Base-by-base conservation (phyloP, 176 grass and related monocot genomes). In the Phragmites australis region DNA sequence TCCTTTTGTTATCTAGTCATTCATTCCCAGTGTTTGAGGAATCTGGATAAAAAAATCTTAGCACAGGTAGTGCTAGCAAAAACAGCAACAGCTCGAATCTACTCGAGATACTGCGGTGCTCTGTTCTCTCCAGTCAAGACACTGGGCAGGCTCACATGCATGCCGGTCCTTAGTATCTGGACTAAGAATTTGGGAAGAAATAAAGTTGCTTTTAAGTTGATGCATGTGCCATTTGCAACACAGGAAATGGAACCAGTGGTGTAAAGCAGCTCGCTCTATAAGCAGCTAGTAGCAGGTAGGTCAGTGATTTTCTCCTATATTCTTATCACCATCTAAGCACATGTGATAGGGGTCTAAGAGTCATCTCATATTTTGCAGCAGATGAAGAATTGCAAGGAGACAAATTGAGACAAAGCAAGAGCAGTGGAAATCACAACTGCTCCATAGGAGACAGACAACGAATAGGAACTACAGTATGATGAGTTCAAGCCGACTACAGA, bases 101-200 rank as follows among this genome's bases (percentile, higher is more conserved):
- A 15, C 51, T 40, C 41, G 52, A 25, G 32, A 25, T 21, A 64
- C 15, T 25, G 21, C 71, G 53, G 45, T 37, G 34, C n/a, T n/a
- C n/a, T n/a, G n/a, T n/a, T n/a, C n/a, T n/a, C n/a, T n/a, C n/a
- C n/a, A n/a, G n/a, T n/a, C n/a, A n/a, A n/a, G n/a, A n/a, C n/a
- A n/a, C n/a, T n/a, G n/a, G n/a, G n/a, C n/a, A n/a, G n/a, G n/a
- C n/a, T n/a, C n/a, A 6, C 32, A 40, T 47, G 19, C 21, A 14
- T 25, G 31, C 80, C 46, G 64, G 49, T 65, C 70, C 23, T 83
- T 43, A 30, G 15, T 63, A 30, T 61, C 10, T 61, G 8, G 75
- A 34, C 32, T 9, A 5, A 9, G 25, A 78, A 63, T 34, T 79
- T 71, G 21, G 65, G 1, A n/a, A 18, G 22, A 53, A 79, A 71